Conservation (phyloP, 306 rosid species). For the Vigna radiata region DNA sequence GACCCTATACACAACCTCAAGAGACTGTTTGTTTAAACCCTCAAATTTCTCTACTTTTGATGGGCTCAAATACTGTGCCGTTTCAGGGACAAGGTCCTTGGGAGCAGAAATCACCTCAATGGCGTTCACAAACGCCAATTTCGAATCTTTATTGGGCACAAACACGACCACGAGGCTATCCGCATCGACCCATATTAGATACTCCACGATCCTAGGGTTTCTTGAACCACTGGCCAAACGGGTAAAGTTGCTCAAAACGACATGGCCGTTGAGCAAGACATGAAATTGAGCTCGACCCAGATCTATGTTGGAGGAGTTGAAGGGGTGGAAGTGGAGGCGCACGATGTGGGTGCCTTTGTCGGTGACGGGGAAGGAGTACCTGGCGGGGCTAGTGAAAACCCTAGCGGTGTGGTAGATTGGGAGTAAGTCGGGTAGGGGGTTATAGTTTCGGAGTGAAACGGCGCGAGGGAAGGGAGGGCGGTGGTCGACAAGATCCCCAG, state of each 20-base stretch:
- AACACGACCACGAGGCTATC: constrained; percentile 64
- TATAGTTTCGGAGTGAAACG: constrained; percentile 51
- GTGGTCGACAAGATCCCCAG: constrained; percentile 53
- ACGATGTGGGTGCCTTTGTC: constrained; percentile 79
- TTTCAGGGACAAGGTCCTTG: constrained; percentile 73
- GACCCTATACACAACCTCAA: constrained; percentile 76
- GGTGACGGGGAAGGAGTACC: constrained; percentile 63
- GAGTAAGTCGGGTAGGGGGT: constrained; percentile 47
- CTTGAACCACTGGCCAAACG: constrained; percentile 16
- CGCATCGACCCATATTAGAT: constrained; percentile 58
- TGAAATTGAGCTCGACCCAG: constrained; percentile 63
- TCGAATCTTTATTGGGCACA: constrained; percentile 59
- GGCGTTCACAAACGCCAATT: constrained; percentile 82
- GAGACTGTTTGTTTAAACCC: constrained; percentile 64
- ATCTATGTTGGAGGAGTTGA: constrained; percentile 55
- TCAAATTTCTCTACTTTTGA: constrained; percentile 45
- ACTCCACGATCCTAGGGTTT: constrained; percentile 64
- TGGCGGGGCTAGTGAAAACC: constrained; percentile 67
- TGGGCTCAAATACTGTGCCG: constrained; percentile 55
- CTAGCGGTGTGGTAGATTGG: constrained; percentile 71
- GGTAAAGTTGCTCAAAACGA: constrained; percentile 58
- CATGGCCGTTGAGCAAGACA: constrained; percentile 65
- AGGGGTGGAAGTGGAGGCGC: constrained; percentile 77
- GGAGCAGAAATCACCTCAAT: constrained; percentile 96
- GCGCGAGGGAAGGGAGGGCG: constrained; percentile 41